Evolutionary conservation across 805 yeast genomes (phyloP).

Genomic region (Tetrapisispora taiwanensis): DNA sequence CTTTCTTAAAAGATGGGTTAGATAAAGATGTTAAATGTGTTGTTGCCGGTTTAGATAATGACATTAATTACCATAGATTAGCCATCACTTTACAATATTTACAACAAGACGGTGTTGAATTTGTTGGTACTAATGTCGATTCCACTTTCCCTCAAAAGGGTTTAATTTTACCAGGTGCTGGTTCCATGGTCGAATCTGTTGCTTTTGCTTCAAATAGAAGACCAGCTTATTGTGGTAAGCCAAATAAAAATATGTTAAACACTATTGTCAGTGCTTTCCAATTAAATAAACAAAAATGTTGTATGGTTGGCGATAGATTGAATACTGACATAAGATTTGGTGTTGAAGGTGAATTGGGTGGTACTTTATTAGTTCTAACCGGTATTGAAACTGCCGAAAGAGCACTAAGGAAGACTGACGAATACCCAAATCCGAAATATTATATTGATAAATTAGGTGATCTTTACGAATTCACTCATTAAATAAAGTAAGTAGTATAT

Average conservation of each 20-base stretch:
- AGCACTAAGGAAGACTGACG: constrained; percentile 32
- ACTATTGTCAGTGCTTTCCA: constrained; percentile 62
- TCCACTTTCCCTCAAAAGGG: constrained; percentile 91
- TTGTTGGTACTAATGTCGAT: constrained; percentile 90
- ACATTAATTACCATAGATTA: constrained; percentile 70
- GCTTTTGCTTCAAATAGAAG: constrained; percentile 66
- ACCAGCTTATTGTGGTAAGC: constrained; percentile 91
- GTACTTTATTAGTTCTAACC: constrained; percentile 77
- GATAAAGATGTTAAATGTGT: constrained; percentile 81
- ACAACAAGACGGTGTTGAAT: constrained; percentile 45
- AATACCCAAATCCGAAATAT: constrained; percentile 46
- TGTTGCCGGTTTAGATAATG: constrained; percentile 73
- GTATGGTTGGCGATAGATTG: constrained; percentile 93
- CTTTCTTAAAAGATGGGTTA: constrained; percentile 36
- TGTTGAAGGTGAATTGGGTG: constrained; percentile 65
- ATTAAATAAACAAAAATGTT: constrained; percentile 48
- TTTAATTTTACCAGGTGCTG: constrained; percentile 85
- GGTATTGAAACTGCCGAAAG: constrained; percentile 78
- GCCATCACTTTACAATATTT: constrained; percentile 78
- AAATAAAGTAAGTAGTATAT: neutral
- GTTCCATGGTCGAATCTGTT: constrained; percentile 73
- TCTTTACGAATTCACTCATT: constrained; percentile 40
- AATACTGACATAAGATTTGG: constrained; percentile 96
- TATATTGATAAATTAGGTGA: constrained; percentile 71
- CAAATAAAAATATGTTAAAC: constrained; percentile 81